phyloP scores from a whole-genome alignment of 2,329 filamentous ascomycete genomes.

The Fonsecaea multimorphosa region DNA sequence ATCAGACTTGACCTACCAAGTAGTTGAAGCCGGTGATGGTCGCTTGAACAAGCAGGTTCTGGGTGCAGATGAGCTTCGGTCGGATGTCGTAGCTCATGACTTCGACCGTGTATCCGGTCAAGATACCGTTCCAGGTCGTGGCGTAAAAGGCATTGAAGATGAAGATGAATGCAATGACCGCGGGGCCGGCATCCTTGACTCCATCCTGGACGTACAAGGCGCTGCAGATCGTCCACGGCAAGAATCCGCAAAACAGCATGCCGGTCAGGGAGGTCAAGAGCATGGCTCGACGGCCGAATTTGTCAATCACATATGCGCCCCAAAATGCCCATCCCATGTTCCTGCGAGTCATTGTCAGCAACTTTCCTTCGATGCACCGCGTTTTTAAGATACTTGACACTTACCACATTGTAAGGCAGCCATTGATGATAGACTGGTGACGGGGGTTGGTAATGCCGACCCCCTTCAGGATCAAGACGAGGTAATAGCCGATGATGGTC shows the following conservation, averaged over 20 bases:
- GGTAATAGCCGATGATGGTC: slow-evolving; percentile 47
- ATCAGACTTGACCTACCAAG: slow-evolving; percentile 32
- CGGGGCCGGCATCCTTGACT: slow-evolving; percentile 21
- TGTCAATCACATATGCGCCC: slow-evolving; percentile 28
- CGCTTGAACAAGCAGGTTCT: slow-evolving; percentile 26
- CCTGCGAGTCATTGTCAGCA: slow-evolving; percentile 1
- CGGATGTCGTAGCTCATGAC: slow-evolving; percentile 29
- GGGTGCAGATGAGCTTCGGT: slow-evolving; percentile 26
- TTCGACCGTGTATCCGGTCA: slow-evolving; percentile 26
- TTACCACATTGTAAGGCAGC: slow-evolving; percentile 37
- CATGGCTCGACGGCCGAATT: slow-evolving; percentile 25
- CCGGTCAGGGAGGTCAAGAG: slow-evolving; percentile 20
- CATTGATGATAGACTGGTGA: slow-evolving; percentile 50
- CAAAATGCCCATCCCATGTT: slow-evolving; percentile 28
- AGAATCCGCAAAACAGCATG: slow-evolving; percentile 23
- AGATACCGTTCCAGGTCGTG: slow-evolving; percentile 23
- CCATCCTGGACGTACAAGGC: slow-evolving; percentile 23
- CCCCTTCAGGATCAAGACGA: slow-evolving; percentile 46
- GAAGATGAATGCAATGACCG: slow-evolving; percentile 27
- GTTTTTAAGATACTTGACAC: not conserved
- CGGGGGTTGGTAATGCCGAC: slow-evolving; percentile 46
- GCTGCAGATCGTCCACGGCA: slow-evolving; percentile 26
- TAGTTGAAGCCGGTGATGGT: slow-evolving; percentile 44
- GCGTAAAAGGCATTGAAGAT: slow-evolving; percentile 28
- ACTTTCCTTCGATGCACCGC: not conserved